A percentile compares a stretch with the other conserved stretches of the same genome.
These are phyloP conservation scores for Globisporangium apiculatum DNA, from an alignment of 352 stramenopile genomes.

Conservation along the genomic window DNA sequence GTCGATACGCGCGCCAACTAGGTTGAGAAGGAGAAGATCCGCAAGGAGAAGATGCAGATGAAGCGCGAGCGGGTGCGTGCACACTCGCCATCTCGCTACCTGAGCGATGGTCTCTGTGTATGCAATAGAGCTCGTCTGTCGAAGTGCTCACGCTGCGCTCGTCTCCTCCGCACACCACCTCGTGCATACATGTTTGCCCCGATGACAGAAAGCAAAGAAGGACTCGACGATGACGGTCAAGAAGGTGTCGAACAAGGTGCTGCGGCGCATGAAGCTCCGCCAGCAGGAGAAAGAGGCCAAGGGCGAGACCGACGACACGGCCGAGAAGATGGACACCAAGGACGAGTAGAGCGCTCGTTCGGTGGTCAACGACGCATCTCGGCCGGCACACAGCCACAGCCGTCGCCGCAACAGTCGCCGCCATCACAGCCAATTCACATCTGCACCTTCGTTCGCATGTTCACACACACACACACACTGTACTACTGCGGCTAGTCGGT, in stretches of 20 bases:
- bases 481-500: background rate
- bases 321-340: conserved; percentile 49
- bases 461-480: too few species aligned
- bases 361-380: too few species aligned
- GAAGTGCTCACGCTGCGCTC: too few species aligned
- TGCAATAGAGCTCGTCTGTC: too few species aligned
- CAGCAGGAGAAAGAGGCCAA: conserved; percentile 51
- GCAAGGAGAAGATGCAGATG: conserved; percentile 67
- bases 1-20: conserved; percentile 1
- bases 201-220: conserved; percentile 43
- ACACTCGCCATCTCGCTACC: background rate
- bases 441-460: background rate
- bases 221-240: conserved; percentile 44
- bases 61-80: conserved; percentile 52
- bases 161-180: too few species aligned
- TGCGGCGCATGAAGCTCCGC: conserved; percentile 52
- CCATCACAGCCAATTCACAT: background rate
- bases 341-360: conserved; percentile 10
- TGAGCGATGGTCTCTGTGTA: too few species aligned
- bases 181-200: background rate
- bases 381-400: too few species aligned
- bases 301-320: conserved; percentile 27
- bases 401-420: too few species aligned
- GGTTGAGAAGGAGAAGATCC: conserved; percentile 44
- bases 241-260: conserved; percentile 70